Conservation (phyloP, 441 rosid genomes). For the Codiaeum variegatum region DNA sequence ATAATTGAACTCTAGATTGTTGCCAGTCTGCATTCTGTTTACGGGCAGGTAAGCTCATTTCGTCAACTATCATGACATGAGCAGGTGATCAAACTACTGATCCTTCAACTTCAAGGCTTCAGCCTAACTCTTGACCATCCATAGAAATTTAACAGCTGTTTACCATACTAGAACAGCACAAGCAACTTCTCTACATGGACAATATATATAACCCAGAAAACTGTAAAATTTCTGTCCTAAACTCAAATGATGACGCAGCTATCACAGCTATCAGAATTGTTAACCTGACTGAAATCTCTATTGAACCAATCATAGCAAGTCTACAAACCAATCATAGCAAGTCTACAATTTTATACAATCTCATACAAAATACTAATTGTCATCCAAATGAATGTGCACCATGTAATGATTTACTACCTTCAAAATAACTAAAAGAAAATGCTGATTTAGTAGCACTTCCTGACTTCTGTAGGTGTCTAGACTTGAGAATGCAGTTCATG, state of each 20-base stretch:
- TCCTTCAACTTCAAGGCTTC: neutral
- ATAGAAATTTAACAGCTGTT: neutral
- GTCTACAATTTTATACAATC: slow-evolving; percentile 1
- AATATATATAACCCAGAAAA: neutral
- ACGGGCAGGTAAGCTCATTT: neutral
- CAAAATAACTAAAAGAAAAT: neutral
- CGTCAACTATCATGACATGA: slow-evolving; percentile 2
- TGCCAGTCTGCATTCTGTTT: neutral
- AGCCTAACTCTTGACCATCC: neutral
- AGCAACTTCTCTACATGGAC: slow-evolving; percentile 1
- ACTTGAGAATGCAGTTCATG: neutral
- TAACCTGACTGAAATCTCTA: neutral
- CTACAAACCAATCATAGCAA: neutral
- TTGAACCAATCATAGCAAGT: neutral
- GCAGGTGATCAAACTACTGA: neutral
- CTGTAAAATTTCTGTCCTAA: neutral
- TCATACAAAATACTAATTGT: neutral
- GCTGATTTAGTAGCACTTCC: neutral
- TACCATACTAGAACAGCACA: neutral
- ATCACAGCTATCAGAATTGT: neutral
- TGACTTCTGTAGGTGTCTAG: neutral
- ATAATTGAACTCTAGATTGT: neutral
- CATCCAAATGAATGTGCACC: neutral
- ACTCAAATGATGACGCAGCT: neutral
- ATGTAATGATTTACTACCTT: neutral